Percentiles rank a stretch among this genome's conserved stretches.
phyloP scores from a whole-genome alignment of 768 basidiomycete species.

The Boletus patriciae region DNA sequence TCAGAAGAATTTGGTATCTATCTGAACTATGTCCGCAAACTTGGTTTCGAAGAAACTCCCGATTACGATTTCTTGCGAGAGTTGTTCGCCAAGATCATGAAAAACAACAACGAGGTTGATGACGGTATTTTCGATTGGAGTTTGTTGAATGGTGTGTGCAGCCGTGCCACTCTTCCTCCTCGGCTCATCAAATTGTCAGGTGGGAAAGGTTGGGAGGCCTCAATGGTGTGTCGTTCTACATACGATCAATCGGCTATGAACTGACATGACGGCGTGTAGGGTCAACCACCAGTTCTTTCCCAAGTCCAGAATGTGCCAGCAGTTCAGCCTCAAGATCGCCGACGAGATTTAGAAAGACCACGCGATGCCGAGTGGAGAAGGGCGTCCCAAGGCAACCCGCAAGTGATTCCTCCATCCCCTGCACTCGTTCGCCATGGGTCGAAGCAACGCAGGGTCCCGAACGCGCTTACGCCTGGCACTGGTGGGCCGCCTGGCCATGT shows the following conservation, averaged over 20 bases:
- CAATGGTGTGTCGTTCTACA: slow-evolving; percentile 52
- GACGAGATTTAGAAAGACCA: slow-evolving; percentile 51
- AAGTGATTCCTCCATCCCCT: slow-evolving; percentile 69
- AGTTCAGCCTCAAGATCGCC: slow-evolving; percentile 54
- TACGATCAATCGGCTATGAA: background rate
- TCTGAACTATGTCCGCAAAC: slow-evolving; percentile 97
- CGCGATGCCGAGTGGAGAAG: slow-evolving; percentile 66
- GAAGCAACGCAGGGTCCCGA: slow-evolving; percentile 65
- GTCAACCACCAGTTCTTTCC: slow-evolving; percentile 62
- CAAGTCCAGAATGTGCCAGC: slow-evolving; percentile 60
- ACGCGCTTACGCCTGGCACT: slow-evolving; percentile 56
- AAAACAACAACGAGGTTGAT: slow-evolving; percentile 86
- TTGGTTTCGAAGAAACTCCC: slow-evolving; percentile 98
- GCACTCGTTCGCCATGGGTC: slow-evolving; percentile 77
- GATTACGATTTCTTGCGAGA: slow-evolving; percentile 98
- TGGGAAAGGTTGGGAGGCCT: slow-evolving; percentile 93
- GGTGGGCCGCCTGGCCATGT: slow-evolving; percentile 50
- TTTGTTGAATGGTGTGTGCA: slow-evolving; percentile 67
- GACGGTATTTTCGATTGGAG: slow-evolving; percentile 99
- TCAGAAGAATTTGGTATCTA: slow-evolving; percentile 98
- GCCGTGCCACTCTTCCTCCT: background rate
- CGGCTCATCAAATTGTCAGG: slow-evolving; percentile 41
- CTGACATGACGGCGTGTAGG: slow-evolving; percentile 36
- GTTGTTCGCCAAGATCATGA: slow-evolving; percentile 90
- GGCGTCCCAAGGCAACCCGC: slow-evolving; percentile 53